Conservation (phyloP, 257 asterid species). For the Nicotiana sylvestris region DNA sequence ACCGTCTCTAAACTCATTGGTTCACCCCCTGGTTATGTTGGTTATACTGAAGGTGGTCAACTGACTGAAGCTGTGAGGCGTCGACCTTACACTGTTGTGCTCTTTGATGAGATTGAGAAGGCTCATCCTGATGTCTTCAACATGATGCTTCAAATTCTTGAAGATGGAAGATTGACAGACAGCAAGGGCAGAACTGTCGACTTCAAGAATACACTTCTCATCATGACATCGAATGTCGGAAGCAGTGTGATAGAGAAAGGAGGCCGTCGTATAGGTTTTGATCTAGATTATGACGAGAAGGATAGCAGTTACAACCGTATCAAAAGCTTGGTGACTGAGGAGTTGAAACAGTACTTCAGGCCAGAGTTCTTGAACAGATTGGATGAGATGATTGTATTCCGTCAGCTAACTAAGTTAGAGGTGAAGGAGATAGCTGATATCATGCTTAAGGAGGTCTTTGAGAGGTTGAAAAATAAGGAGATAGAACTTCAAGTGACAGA, state of each 20-base stretch:
- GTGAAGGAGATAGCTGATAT: conserved; percentile 76
- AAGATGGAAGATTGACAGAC: conserved; percentile 84
- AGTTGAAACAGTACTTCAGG: conserved; percentile 65
- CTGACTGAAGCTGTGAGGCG: conserved; percentile 77
- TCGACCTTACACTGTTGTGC: conserved; percentile 69
- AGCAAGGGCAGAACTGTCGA: conserved; percentile 78
- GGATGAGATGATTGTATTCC: conserved; percentile 75
- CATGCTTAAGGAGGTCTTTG: conserved; percentile 65
- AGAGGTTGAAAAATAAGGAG: conserved; percentile 51
- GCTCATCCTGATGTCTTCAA: conserved; percentile 82
- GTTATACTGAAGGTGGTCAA: conserved; percentile 79
- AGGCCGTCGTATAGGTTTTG: conserved; percentile 55
- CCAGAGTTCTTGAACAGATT: conserved; percentile 80
- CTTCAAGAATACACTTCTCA: conserved; percentile 74
- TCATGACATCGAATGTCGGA: conserved; percentile 84
- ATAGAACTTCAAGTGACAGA: conserved; percentile 59
- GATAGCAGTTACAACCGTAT: conserved; percentile 64
- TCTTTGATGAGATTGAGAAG: conserved; percentile 80
- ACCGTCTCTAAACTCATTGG: conserved; percentile 77
- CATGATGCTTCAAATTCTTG: conserved; percentile 81
- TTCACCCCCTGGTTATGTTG: conserved; percentile 87
- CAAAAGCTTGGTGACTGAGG: conserved; percentile 53
- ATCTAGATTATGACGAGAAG: conserved; percentile 54
- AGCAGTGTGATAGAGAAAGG: conserved; percentile 68
- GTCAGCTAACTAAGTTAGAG: conserved; percentile 64